These are phyloP conservation scores for Ceratobasidium sp. DNA, from an alignment of 1,284 basidiomycete genomes.

Conservation along the genomic window DNA sequence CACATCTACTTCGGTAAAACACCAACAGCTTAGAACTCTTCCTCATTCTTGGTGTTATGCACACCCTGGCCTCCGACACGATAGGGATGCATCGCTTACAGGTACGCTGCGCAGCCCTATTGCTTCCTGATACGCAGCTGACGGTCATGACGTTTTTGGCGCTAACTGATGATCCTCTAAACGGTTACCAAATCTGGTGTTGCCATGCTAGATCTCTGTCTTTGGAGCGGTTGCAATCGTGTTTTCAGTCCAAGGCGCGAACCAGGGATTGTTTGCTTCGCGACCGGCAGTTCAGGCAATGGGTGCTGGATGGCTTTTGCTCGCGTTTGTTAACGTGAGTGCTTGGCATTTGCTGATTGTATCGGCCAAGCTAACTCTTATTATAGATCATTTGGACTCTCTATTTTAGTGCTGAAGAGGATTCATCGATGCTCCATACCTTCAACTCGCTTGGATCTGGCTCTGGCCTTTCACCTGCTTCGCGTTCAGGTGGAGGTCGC, in stretches of 20 bases:
- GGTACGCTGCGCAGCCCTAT: conserved; percentile 50
- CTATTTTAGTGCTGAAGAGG: conserved; percentile 96
- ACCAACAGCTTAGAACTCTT: conserved; percentile 73
- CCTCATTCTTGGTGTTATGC: conserved; percentile 83
- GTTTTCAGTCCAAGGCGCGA: conserved; percentile 84
- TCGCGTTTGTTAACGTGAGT: conserved; percentile 79
- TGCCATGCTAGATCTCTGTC: conserved; percentile 77
- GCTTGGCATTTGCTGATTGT: background rate
- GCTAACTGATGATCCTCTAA: conserved; percentile 54
- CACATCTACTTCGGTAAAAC: background rate
- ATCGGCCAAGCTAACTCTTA: conserved; percentile 25
- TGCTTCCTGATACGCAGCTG: conserved; percentile 47
- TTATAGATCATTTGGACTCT: conserved; percentile 90
- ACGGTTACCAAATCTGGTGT: conserved; percentile 12
- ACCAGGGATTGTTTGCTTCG: conserved; percentile 71
- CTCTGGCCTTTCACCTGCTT: conserved; percentile 79
- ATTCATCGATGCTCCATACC: conserved; percentile 83
- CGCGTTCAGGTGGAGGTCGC: conserved; percentile 69
- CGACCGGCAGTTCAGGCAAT: conserved; percentile 77
- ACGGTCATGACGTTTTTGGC: conserved; percentile 48
- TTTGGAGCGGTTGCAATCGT: conserved; percentile 90
- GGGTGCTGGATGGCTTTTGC: conserved; percentile 93
- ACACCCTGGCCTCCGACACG: conserved; percentile 86
- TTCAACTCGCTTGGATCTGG: conserved; percentile 90
- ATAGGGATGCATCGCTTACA: conserved; percentile 83